These are phyloP conservation scores for Choricystis sp. DNA, from an alignment of 139 green algal genomes.

Conservation along the genomic window DNA sequence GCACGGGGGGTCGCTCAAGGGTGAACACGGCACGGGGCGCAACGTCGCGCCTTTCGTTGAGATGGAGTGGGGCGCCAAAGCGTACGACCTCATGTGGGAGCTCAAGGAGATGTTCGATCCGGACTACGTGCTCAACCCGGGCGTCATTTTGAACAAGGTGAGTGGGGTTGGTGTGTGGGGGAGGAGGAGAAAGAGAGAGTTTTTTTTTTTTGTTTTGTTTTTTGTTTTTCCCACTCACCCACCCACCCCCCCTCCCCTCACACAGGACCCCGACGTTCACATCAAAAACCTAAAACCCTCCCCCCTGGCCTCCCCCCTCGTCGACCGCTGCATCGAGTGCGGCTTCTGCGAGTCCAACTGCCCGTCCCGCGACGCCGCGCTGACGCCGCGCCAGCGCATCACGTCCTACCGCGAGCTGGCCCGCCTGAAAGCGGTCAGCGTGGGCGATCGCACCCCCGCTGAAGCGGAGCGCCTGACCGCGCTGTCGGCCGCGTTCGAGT, in stretches of 20 bases:
- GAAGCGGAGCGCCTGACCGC: slow-evolving; percentile 24
- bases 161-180: neutral
- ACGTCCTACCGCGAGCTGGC: slow-evolving; percentile 77
- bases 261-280: slow-evolving; percentile 50
- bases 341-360: slow-evolving; percentile 98
- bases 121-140: slow-evolving; percentile 78
- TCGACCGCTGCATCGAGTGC: slow-evolving; percentile 95
- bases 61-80: slow-evolving; percentile 92
- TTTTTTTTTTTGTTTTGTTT: neutral
- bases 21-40: slow-evolving; percentile 82
- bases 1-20: slow-evolving; percentile 84
- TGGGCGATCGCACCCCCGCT: no score
- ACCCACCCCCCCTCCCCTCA: neutral
- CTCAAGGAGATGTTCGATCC: slow-evolving; percentile 94
- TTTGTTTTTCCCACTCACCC: neutral
- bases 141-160: slow-evolving; percentile 55
- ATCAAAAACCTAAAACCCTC: slow-evolving; percentile 80
- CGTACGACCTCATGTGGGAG: slow-evolving; percentile 94
- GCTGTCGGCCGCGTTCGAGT: slow-evolving; percentile 47
- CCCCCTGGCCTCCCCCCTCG: slow-evolving; percentile 50
- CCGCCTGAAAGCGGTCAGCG: slow-evolving; percentile 28
- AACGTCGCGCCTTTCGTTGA: slow-evolving; percentile 95
- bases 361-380: slow-evolving; percentile 73
- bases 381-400: slow-evolving; percentile 92
- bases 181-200: neutral